A percentile compares a stretch with the other conserved stretches of the same genome.
phyloP scores from a whole-genome alignment of 2,329 filamentous ascomycete species.

The Diaporthe ampelina region DNA sequence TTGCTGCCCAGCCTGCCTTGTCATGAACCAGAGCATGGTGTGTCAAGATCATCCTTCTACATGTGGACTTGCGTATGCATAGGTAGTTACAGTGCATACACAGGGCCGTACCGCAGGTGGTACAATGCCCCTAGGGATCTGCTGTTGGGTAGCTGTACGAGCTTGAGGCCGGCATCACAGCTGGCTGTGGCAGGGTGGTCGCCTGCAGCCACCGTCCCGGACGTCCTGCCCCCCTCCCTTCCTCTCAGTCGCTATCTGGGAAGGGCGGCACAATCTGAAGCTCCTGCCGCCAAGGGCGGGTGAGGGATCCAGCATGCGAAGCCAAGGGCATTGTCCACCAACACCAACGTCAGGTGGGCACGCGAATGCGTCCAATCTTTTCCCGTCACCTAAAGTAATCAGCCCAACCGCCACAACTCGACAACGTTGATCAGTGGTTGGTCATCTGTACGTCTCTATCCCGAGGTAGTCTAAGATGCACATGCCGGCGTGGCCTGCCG shows the following conservation, averaged over 20 bases:
- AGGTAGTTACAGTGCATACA: neutral
- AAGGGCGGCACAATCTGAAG: neutral
- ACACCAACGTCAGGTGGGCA: neutral
- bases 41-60: neutral
- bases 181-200: slow-evolving; percentile 1
- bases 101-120: neutral
- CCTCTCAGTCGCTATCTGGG: slow-evolving; percentile 29
- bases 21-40: neutral
- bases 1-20: slow-evolving; percentile 15
- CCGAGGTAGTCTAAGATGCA: neutral
- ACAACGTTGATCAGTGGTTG: neutral
- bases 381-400: slow-evolving; percentile 1
- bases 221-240: slow-evolving; percentile 1
- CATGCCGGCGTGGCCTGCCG: neutral
- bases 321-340: slow-evolving; percentile 5
- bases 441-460: neutral
- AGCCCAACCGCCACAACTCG: neutral
- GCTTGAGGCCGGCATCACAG: neutral
- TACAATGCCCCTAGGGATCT: too few relatives aligned
- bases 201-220: slow-evolving; percentile 38
- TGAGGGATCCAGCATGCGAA: slow-evolving; percentile 31
- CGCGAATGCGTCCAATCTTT: neutral
- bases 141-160: too few relatives aligned
- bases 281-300: slow-evolving; percentile 37
- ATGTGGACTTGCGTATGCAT: neutral